Evolutionary conservation across 176 grass and related monocot species (phyloP).

Genomic region (Saccharum officinarum): DNA sequence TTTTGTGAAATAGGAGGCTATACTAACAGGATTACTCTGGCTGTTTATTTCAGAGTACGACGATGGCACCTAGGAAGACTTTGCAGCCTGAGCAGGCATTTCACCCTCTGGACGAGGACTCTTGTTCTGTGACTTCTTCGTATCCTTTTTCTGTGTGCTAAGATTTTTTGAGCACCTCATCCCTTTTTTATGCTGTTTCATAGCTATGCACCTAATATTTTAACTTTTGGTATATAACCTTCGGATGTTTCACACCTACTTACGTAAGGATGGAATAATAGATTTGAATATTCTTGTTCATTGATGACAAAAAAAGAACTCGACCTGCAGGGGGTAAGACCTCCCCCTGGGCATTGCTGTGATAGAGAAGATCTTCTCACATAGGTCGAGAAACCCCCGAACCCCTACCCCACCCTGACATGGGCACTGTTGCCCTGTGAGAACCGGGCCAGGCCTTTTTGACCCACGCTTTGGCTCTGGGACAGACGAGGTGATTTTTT

Average conservation of each 20-base stretch:
- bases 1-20: constrained; percentile 16
- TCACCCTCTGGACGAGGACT: constrained; percentile 61
- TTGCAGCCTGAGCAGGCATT: constrained; percentile 42
- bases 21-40: constrained; percentile 20
- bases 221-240: neutral
- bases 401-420: too few relatives aligned
- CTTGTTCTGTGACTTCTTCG: constrained; percentile 70
- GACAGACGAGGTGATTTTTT: too few relatives aligned
- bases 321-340: too few relatives aligned
- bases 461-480: too few relatives aligned
- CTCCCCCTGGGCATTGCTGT: too few relatives aligned
- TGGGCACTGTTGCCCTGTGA: too few relatives aligned
- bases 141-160: constrained; percentile 62
- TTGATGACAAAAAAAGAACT: neutral
- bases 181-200: neutral
- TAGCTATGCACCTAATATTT: constrained; percentile 21
- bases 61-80: constrained; percentile 40
- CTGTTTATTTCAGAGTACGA: constrained; percentile 47
- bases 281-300: neutral
- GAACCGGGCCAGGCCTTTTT: too few relatives aligned
- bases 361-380: too few relatives aligned
- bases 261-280: neutral
- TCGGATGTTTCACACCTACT: neutral
- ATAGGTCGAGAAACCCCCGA: too few relatives aligned
- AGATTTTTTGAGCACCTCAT: constrained; percentile 5